These are phyloP conservation scores for Eragrostis nindensis DNA, from an alignment of 176 grass and related monocot genomes.

Conservation along the genomic window DNA sequence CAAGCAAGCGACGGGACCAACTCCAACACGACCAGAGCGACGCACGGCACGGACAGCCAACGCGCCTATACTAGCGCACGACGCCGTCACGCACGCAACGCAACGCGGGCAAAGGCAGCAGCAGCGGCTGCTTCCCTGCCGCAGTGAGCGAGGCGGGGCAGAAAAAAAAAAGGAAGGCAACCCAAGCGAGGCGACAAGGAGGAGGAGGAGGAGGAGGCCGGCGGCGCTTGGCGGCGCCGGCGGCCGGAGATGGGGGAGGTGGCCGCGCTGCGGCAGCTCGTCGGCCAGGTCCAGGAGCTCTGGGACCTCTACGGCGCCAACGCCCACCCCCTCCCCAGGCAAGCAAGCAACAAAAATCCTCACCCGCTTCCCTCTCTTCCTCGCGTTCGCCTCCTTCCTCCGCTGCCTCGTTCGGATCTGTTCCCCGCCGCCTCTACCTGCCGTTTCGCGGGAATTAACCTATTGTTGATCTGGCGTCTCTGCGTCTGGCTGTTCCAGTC, in stretches of 20 bases:
- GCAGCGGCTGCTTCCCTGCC: neutral
- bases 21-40: neutral
- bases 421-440: neutral
- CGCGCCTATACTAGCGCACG: neutral
- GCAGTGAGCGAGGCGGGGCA: neutral
- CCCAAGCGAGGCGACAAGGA: neutral
- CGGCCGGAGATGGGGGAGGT: constrained; percentile 65
- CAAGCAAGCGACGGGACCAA: neutral
- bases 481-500: neutral
- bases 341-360: constrained; percentile 1
- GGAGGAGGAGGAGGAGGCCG: neutral
- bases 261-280: constrained; percentile 82
- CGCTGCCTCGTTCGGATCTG: constrained; percentile 38
- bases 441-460: neutral
- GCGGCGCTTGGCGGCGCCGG: constrained; percentile 17
- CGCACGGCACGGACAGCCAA: neutral
- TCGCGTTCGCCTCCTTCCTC: neutral
- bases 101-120: neutral
- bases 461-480: neutral
- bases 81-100: neutral
- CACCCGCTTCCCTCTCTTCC: neutral
- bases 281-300: constrained; percentile 90
- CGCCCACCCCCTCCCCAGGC: constrained; percentile 60
- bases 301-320: constrained; percentile 91
- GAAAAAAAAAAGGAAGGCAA: neutral